Evolutionary conservation across 768 basidiomycete species (phyloP), one percentile per base, ranked within the genome.

Genomic region (Nidula microcarpa): DNA sequence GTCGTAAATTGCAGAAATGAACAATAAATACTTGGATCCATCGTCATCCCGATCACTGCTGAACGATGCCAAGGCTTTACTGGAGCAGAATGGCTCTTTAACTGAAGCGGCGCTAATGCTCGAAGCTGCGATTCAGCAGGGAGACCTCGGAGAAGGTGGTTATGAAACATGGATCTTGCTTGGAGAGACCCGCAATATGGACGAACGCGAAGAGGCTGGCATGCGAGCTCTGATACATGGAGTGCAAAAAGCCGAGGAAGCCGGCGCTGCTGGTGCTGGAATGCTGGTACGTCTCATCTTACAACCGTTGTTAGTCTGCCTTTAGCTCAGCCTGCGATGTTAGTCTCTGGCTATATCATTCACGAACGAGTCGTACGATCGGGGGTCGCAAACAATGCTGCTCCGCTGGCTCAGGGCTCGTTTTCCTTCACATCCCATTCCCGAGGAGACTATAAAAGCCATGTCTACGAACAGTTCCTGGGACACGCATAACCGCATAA

Each of bases 341-440:
- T 61, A 98, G 95, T 94, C 94, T 5, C 81, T 98, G 34, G 94
- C 96, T 1, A 94, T 98, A 57, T 94, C 93, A 7, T 98, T 91
- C 68, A 96, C 95, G 33, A 99, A 98, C 62, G 96, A 98, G 70
- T 83, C 84, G 0, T 89, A 86, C 60, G 95, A 98, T 61, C 78
- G 89, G 9, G 94, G 86, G 6, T 89, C 95, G 2, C 84, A 96
- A 63, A 73, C 85, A 0, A 91, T 87, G 75, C 80, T 99, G 13
- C 80, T 95, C 47, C 87, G 87, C 33, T 98, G 93, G 91, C 74
- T 98, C 48, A 72, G 73, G 51, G 80, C 86, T 36, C 80, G 80
- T 46, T 87, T 81, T 68, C 88, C 83, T 7, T 74, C 72, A 17
- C 75, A 77, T 55, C 74, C 69, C 43, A 72, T 89, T 41, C 68